Evolutionary conservation across 169 alveolate species (phyloP), one percentile per base, ranked within the genome.

Genomic region (Babesia sp.): DNA sequence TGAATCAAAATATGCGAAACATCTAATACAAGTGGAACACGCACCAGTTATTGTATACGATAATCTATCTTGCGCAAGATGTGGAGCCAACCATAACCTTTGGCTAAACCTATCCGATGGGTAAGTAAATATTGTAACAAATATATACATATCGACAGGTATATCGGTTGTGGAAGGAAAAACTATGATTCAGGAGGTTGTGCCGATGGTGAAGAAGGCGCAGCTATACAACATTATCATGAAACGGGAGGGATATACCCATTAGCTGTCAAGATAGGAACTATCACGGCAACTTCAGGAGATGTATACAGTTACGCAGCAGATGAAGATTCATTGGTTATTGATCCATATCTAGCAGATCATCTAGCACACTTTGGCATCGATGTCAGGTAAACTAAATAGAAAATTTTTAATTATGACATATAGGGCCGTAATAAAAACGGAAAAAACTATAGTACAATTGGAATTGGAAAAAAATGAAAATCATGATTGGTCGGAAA

Each of bases 251-350:
- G 76, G n/a, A 70, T 64, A 24, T 90, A 87, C 66, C 97, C 97
- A 34, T 71, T 95, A 71, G 97, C 92, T 29, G 98, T 94, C 29
- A 95, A 95, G 86, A 64, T 95, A 20, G 97, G 97, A 2, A 95
- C 98, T 31, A 94, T 95, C 42, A 94, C 97, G 5, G 94, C 95
- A 7, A 91, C 87, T 51, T 88, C 84, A 41, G 98, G 98, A 2
- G 97, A 94, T 51, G 96, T 95, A 20, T 95, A 88, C 83, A 93
- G 96, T 45, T 95, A 95, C 84, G 96, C 96, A 26, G 90, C 94
- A 28, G 94, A 91, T 33, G 95, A 91, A 71, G 92, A 91, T 68
- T 83, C 76, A 60, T 46, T 89, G 46, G 97, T 95, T 26, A 55
- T 88, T 31, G 97, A 95, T 85, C 96, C 96, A 1, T 61, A 86